Evolutionary conservation across 352 stramenopile species (phyloP).

Genomic region (Plasmopara halstedii): DNA sequence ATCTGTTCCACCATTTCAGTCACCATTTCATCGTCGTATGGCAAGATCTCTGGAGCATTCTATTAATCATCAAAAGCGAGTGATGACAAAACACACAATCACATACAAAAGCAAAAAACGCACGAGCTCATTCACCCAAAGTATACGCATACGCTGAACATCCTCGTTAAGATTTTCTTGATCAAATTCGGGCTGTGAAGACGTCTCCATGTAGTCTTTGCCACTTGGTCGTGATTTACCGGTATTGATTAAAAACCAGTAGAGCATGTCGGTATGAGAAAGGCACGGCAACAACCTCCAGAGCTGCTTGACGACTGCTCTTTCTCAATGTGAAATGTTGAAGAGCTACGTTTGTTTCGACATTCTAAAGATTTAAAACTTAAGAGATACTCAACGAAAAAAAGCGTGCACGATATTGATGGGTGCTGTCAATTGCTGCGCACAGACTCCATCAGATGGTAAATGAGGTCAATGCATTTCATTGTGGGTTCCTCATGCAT

Average conservation of each 20-base stretch:
- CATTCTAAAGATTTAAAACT: too few relatives aligned
- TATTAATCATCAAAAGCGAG: slow-evolving; percentile 16
- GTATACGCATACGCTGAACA: slow-evolving; percentile 48
- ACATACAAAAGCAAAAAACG: background rate
- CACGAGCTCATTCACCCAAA: slow-evolving; percentile 83
- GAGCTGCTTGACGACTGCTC: slow-evolving; percentile 9
- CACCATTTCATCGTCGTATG: slow-evolving; percentile 73
- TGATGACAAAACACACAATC: background rate
- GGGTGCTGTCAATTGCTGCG: slow-evolving; percentile 31
- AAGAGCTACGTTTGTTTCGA: background rate
- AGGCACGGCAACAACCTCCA: slow-evolving; percentile 10
- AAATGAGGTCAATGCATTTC: background rate
- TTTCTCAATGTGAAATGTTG: slow-evolving; percentile 19
- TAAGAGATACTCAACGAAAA: too few relatives aligned
- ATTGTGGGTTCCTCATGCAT: background rate
- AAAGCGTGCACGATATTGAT: slow-evolving; percentile 11
- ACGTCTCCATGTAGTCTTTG: slow-evolving; percentile 18
- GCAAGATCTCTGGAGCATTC: slow-evolving; percentile 73
- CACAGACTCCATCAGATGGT: slow-evolving; percentile 26
- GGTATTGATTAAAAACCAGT: background rate
- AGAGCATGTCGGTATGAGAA: slow-evolving; percentile 22
- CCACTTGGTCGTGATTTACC: background rate
- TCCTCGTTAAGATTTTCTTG: slow-evolving; percentile 78
- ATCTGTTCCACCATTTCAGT: slow-evolving; percentile 80
- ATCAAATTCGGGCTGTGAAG: slow-evolving; percentile 35